Evolutionary conservation across 2,329 filamentous ascomycete species (phyloP), one percentile per base, ranked within the genome.

Genomic region (Talaromyces atroroseus): DNA sequence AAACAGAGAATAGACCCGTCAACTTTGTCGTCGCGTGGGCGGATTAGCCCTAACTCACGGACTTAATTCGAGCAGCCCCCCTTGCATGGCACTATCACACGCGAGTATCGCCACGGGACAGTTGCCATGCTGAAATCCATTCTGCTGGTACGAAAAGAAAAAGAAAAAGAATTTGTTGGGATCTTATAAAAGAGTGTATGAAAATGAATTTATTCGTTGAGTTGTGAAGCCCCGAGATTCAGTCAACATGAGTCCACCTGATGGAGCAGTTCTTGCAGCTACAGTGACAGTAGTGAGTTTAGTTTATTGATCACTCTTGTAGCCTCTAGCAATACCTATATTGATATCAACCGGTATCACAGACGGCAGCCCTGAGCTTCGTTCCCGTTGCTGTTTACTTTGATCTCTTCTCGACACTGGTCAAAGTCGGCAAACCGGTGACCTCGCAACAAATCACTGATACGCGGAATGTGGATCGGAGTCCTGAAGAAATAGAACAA

Each of bases 361-460:
- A 73, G 71, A 59, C 66, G 1, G 68, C 71, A 12, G 66, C 69
- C 0, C 53, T 73, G n/a, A 71, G 69, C 1, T 73, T 73, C 36
- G 63, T 73, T 2, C 70, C 71, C 2, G 68, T 73, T 20, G 71
- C 71, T 0, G 60, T 70, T 14, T 65, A 70, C 34, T 73, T 73
- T 56, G 56, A 68, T 45, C 60, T 73, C 11, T 73, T 73, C 49
- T 56, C 61, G 18, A 61, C 63, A 21, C 52, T 73, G 1, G 65
- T 66, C 6, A 54, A 47, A 7, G 60, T 68, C 29, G 64, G 63
- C 2, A 59, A 61, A 16, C 61, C 65, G 1, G 65, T 64, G 5
- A 69, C 61, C 5, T 64, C 65, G 8, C 58, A 67, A 29, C 64
- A 70, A 14, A 60, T 72, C 5, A 62, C 65, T 7, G 58, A 60